These are phyloP conservation scores for Pseudohyphozyma bogoriensis DNA, from an alignment of 768 basidiomycete genomes.

Conservation along the genomic window DNA sequence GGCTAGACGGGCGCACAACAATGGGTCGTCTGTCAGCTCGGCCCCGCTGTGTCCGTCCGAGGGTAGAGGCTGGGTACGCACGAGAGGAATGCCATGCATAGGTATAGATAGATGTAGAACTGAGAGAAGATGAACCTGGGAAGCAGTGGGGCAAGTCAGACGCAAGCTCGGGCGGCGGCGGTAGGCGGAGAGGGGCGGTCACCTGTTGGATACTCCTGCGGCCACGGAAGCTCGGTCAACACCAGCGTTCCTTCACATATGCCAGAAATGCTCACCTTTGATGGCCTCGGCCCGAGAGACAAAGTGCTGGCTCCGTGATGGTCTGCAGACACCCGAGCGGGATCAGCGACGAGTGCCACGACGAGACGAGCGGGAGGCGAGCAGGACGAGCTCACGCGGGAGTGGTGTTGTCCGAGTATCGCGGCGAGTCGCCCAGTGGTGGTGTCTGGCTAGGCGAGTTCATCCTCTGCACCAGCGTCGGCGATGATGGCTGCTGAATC, in stretches of 20 bases:
- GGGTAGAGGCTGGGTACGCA: not conserved
- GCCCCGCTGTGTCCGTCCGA: not conserved
- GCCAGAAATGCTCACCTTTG: no score
- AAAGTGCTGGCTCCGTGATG: conserved; percentile 1
- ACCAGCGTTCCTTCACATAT: no score
- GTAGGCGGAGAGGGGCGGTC: no score
- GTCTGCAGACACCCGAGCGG: not conserved
- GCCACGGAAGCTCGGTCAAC: no score
- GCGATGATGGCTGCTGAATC: no score
- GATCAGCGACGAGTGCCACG: not conserved
- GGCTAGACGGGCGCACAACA: conserved; percentile 27
- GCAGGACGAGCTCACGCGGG: not conserved
- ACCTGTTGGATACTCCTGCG: no score
- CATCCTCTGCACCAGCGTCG: not conserved
- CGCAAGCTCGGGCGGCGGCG: no score
- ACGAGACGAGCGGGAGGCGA: not conserved
- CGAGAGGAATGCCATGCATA: conserved; percentile 77
- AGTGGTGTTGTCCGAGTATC: not conserved
- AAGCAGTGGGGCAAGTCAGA: no score
- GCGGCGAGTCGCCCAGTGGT: not conserved
- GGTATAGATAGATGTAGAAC: conserved; percentile 74
- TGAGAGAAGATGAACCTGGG: conserved; percentile 79
- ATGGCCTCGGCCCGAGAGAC: conserved; percentile 73
- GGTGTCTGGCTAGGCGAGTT: not conserved
- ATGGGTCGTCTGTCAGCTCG: not conserved